A percentile compares a stretch with the other conserved stretches of the same genome.
Evolutionary conservation across 129 eudicot genomes (phyloP).

Genomic region (Oenanthe sinensis): DNA sequence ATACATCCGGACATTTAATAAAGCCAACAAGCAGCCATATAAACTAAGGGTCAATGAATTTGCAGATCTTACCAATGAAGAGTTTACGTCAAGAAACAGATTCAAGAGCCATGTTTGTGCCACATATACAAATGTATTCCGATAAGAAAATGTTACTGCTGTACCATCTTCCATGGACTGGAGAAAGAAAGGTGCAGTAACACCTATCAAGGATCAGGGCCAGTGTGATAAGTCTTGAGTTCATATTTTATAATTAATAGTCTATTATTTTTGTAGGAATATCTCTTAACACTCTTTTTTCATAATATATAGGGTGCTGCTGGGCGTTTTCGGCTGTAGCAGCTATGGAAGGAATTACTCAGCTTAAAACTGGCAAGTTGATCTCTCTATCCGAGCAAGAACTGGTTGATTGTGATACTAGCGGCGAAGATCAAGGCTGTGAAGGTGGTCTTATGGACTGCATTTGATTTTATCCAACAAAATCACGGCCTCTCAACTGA

Average conservation of each 20-base stretch:
- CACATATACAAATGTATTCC: neutral
- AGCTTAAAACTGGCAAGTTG: slow-evolving; percentile 7
- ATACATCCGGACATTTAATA: neutral
- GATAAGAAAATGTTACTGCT: slow-evolving; percentile 1
- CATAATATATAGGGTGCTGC: neutral
- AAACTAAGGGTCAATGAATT: slow-evolving; percentile 4
- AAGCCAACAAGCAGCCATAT: neutral
- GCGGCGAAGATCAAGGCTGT: slow-evolving; percentile 6
- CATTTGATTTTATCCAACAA: slow-evolving; percentile 1
- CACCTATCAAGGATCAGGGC: slow-evolving; percentile 1
- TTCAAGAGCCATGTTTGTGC: slow-evolving; percentile 7
- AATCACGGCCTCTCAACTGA: slow-evolving; percentile 5
- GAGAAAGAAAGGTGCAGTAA: slow-evolving; percentile 1
- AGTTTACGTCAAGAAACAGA: slow-evolving; percentile 6
- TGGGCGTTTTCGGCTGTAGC: slow-evolving; percentile 10
- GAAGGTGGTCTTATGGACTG: slow-evolving; percentile 11
- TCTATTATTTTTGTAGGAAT: neutral
- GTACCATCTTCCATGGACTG: slow-evolving; percentile 4
- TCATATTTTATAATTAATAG: neutral
- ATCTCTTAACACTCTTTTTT: neutral
- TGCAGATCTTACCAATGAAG: slow-evolving; percentile 10
- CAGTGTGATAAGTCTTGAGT: slow-evolving; percentile 2
- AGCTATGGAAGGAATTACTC: slow-evolving; percentile 11
- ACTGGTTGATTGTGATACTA: slow-evolving; percentile 10
- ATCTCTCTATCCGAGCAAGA: slow-evolving; percentile 8